Conservation (phyloP, 148 eudicot species). For the Rhododendron molle region DNA sequence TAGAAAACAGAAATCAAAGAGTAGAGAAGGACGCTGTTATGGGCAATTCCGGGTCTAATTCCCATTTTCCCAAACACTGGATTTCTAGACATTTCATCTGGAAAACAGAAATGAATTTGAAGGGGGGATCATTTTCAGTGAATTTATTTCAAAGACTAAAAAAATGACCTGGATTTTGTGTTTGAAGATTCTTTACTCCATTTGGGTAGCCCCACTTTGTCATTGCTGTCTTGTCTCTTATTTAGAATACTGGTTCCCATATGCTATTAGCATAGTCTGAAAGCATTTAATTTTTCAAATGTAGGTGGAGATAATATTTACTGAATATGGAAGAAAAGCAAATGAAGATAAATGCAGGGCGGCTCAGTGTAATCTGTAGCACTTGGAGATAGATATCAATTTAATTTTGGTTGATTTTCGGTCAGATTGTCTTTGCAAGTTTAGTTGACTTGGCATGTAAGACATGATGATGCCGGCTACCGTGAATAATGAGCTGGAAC, state of each 20-base stretch:
- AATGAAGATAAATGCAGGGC: background rate
- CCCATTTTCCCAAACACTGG: background rate
- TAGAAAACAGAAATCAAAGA: background rate
- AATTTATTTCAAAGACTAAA: background rate
- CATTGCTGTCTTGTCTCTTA: background rate
- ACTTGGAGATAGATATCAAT: background rate
- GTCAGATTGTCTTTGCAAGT: background rate
- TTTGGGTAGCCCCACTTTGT: slow-evolving; percentile 2
- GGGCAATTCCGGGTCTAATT: background rate
- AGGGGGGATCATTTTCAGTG: background rate
- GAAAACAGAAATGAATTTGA: background rate
- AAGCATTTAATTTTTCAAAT: background rate
- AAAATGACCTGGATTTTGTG: slow-evolving; percentile 6
- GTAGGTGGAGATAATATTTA: background rate
- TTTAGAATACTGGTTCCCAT: background rate
- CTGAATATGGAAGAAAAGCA: background rate
- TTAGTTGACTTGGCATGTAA: background rate
- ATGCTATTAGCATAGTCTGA: slow-evolving; percentile 1
- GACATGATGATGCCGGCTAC: background rate
- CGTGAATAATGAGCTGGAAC: background rate
- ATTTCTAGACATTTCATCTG: background rate
- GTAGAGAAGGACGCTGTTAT: background rate
- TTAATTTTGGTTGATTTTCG: background rate
- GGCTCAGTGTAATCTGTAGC: background rate
- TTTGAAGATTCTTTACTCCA: too few species aligned